Evolutionary conservation across 2,329 filamentous ascomycete genomes (phyloP).

Genomic region (Dothistroma pini): DNA sequence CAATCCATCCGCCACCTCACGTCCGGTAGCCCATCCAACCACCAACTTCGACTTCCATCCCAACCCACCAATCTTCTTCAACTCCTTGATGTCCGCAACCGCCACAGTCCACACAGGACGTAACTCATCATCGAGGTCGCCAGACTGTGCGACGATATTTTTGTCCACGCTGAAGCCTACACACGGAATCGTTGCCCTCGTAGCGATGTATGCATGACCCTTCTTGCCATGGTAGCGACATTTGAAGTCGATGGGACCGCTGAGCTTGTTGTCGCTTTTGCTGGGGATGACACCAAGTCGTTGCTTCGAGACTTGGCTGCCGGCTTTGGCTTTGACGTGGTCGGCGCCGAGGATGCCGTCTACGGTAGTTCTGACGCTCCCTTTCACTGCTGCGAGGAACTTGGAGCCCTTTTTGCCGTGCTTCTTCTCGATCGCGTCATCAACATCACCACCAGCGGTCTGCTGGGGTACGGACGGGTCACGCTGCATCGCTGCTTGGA

Average conservation of each 20-base stretch:
- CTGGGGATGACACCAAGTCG: conserved; percentile 65
- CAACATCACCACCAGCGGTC: conserved; percentile 52
- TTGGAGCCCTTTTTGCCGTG: conserved; percentile 48
- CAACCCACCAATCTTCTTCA: conserved; percentile 76
- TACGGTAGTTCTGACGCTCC: conserved; percentile 67
- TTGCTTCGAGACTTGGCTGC: conserved; percentile 62
- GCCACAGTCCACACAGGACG: conserved; percentile 66
- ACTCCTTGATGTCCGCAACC: conserved; percentile 65
- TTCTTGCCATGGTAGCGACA: conserved; percentile 66
- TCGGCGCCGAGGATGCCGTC: conserved; percentile 69
- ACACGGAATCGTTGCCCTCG: conserved; percentile 62
- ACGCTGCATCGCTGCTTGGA: conserved; percentile 56
- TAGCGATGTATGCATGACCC: conserved; percentile 68
- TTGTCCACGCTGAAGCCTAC: conserved; percentile 61
- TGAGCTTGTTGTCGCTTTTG: conserved; percentile 41
- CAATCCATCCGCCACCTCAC: conserved; percentile 72
- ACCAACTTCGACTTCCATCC: conserved; percentile 83
- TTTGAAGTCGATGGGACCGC: conserved; percentile 73
- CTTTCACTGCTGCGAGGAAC: conserved; percentile 65
- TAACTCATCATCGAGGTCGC: conserved; percentile 49
- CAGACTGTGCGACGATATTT: conserved; percentile 45
- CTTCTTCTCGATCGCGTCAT: conserved; percentile 46
- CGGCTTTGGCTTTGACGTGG: conserved; percentile 62
- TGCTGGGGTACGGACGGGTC: conserved; percentile 46
- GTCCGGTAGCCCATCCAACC: conserved; percentile 72